These are phyloP conservation scores for Nymphaea colorata DNA, from an alignment of 164 flowering plant genomes.

Conservation along the genomic window DNA sequence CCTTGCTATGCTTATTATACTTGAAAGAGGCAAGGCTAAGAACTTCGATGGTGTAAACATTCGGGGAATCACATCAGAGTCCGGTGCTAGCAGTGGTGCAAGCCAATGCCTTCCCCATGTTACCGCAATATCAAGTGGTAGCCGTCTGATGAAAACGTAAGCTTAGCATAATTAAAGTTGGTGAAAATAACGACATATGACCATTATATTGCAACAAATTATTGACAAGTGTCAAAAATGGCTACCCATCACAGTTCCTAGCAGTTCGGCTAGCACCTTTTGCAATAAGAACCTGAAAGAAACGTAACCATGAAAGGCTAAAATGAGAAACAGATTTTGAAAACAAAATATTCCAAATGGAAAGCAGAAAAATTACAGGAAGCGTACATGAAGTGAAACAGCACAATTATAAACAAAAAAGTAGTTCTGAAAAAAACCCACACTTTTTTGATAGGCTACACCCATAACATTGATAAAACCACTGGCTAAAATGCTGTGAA, in stretches of 20 bases:
- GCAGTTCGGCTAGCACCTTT: constrained; percentile 74
- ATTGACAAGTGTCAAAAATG: background rate
- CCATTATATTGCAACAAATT: background rate
- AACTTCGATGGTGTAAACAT: constrained; percentile 61
- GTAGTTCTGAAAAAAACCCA: too few relatives aligned
- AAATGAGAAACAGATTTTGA: background rate
- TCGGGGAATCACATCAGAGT: constrained; percentile 51
- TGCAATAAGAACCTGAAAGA: constrained; percentile 78
- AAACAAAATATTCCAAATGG: background rate
- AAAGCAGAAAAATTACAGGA: too few relatives aligned
- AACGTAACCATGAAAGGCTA: background rate
- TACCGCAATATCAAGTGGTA: constrained; percentile 84
- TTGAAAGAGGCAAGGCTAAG: constrained; percentile 78
- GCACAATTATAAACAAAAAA: too few relatives aligned
- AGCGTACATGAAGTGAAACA: too few relatives aligned
- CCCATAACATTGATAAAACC: too few relatives aligned
- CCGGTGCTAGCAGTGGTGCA: constrained; percentile 67
- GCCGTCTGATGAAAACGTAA: constrained; percentile 58
- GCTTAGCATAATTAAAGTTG: background rate
- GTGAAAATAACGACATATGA: background rate
- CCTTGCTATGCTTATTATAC: constrained; percentile 89
- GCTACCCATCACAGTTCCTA: constrained; percentile 92
- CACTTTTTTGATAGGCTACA: too few relatives aligned
- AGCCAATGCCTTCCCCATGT: constrained; percentile 98
- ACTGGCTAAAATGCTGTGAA: too few relatives aligned